Evolutionary conservation across 2,329 filamentous ascomycete species (phyloP).

Genomic region (Zarea fungicola): DNA sequence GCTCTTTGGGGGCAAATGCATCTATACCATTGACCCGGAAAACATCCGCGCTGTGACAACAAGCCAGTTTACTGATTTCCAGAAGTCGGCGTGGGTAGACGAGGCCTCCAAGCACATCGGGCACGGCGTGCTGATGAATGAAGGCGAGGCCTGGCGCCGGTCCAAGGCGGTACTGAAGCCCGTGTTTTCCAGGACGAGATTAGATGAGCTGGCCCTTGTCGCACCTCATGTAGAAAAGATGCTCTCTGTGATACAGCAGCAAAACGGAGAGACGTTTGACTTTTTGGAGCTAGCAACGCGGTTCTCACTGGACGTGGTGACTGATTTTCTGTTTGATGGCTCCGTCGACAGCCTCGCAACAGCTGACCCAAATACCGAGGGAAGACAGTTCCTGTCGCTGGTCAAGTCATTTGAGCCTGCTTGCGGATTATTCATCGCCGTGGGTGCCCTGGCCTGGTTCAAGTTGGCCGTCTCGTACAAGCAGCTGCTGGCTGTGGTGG

Average conservation of each 20-base stretch:
- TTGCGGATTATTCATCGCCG: slow-evolving; percentile 8
- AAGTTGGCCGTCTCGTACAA: slow-evolving; percentile 1
- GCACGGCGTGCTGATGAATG: slow-evolving; percentile 10
- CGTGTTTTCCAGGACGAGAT: slow-evolving; percentile 2
- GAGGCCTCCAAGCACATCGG: slow-evolving; percentile 13
- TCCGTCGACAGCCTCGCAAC: not conserved
- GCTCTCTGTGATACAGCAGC: not conserved
- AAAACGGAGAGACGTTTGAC: not conserved
- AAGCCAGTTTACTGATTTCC: slow-evolving; percentile 3
- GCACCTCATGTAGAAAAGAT: slow-evolving; percentile 1
- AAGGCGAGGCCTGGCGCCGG: slow-evolving; percentile 4
- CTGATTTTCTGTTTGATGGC: slow-evolving; percentile 11
- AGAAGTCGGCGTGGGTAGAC: slow-evolving; percentile 9
- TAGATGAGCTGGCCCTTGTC: slow-evolving; percentile 9
- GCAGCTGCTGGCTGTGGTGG: not conserved
- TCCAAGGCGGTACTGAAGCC: slow-evolving; percentile 4
- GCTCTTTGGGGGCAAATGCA: slow-evolving; percentile 6
- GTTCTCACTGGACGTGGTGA: slow-evolving; percentile 9
- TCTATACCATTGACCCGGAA: slow-evolving; percentile 11
- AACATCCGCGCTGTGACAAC: slow-evolving; percentile 10
- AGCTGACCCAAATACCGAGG: not conserved
- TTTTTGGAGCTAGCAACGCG: slow-evolving; percentile 6
- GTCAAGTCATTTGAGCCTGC: slow-evolving; percentile 10
- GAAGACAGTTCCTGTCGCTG: not conserved
- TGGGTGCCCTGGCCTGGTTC: slow-evolving; percentile 6